A percentile compares a stretch with the other conserved stretches of the same genome.
Conservation (phyloP, 768 basidiomycete species). For the Termitomyces sp. region DNA sequence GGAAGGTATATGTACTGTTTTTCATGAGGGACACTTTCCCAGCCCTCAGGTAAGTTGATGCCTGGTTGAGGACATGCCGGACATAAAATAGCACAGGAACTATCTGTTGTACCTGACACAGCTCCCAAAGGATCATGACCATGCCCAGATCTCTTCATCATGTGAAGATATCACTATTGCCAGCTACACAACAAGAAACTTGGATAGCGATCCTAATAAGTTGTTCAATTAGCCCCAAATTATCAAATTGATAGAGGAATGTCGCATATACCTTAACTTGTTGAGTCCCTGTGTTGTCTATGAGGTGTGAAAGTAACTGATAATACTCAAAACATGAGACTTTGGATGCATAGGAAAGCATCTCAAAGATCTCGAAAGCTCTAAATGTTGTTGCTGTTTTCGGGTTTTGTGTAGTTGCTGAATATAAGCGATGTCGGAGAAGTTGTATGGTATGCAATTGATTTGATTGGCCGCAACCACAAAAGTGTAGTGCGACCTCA, state of each 20-base stretch:
- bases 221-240: no score
- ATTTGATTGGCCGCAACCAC: conserved; percentile 4
- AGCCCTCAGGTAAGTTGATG: conserved; percentile 23
- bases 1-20: no score
- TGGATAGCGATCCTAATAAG: conserved; percentile 15
- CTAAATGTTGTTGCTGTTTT: not conserved
- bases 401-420: not conserved
- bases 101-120: conserved; percentile 10
- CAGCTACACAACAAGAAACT: conserved; percentile 7
- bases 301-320: not conserved
- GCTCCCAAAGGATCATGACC: conserved; percentile 15
- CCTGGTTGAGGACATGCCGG: conserved; percentile 29
- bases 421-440: conserved; percentile 6
- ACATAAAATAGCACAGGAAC: conserved; percentile 24
- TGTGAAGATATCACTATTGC: conserved; percentile 17
- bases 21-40: conserved; percentile 16
- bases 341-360: not conserved
- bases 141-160: conserved; percentile 15
- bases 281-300: not conserved
- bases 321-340: not conserved
- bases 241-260: no score
- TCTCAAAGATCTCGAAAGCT: not conserved
- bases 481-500: conserved; percentile 8
- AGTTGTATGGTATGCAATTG: conserved; percentile 10
- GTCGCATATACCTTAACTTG: not conserved